Percentiles rank a stretch among this genome's conserved stretches.
These are phyloP conservation scores for Psilocybe mexicana DNA, from an alignment of 1,284 basidiomycete species.

Conservation along the genomic window DNA sequence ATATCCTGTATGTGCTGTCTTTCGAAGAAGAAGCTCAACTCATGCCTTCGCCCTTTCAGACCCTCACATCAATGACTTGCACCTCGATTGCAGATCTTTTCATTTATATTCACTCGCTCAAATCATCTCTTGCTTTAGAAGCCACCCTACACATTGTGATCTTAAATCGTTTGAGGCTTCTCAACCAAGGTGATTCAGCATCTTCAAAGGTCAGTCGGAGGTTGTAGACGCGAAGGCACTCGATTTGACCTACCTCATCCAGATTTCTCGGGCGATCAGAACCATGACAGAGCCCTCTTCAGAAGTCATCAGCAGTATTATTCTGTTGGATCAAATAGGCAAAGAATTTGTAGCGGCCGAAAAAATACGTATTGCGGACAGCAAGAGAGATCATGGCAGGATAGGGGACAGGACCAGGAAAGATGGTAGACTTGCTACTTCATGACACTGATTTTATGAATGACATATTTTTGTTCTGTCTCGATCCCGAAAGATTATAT, in stretches of 20 bases:
- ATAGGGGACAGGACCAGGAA: slow-evolving; percentile 26
- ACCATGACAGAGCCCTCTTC: slow-evolving; percentile 49
- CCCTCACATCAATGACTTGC: slow-evolving; percentile 54
- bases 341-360: slow-evolving; percentile 64
- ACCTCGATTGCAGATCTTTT: slow-evolving; percentile 66
- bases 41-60: slow-evolving; percentile 36
- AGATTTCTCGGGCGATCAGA: slow-evolving; percentile 55
- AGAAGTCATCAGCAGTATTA: slow-evolving; percentile 40
- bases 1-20: slow-evolving; percentile 39
- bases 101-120: slow-evolving; percentile 58
- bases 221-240: too few relatives aligned
- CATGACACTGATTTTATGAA: neutral
- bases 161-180: slow-evolving; percentile 47
- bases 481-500: neutral
- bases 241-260: neutral
- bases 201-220: slow-evolving; percentile 45
- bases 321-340: slow-evolving; percentile 50
- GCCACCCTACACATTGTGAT: slow-evolving; percentile 48
- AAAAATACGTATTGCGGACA: slow-evolving; percentile 54
- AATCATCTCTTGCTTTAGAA: slow-evolving; percentile 55
- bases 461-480: neutral
- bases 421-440: slow-evolving; percentile 18
- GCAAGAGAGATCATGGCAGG: slow-evolving; percentile 32
- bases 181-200: slow-evolving; percentile 47
- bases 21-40: neutral